Percentiles rank a stretch among this genome's conserved stretches.
Conservation (phyloP, 2,329 filamentous ascomycete genomes). For the Myriosclerotinia duriaeana region DNA sequence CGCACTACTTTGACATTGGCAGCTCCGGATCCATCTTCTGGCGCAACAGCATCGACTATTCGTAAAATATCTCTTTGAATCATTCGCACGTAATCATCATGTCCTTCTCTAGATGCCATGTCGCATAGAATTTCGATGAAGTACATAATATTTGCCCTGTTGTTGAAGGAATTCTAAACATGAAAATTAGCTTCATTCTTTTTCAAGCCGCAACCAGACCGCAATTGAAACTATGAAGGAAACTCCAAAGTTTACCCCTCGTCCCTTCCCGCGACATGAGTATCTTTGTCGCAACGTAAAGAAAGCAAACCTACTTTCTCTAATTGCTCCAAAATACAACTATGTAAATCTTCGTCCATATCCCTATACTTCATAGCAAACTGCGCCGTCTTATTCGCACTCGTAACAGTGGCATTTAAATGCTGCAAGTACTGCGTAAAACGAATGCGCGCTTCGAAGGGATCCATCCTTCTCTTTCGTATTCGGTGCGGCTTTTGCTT, state of each 20-base stretch:
- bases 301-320: constrained; percentile 62
- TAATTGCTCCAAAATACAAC: constrained; percentile 93
- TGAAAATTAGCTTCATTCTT: constrained; percentile 14
- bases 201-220: neutral
- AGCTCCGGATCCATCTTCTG: constrained; percentile 79
- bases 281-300: neutral
- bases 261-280: neutral
- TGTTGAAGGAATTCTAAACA: constrained; percentile 86
- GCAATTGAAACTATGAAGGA: neutral
- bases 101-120: constrained; percentile 56
- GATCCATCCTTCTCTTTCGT: constrained; percentile 51
- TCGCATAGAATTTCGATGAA: constrained; percentile 96
- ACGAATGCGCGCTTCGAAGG: constrained; percentile 97
- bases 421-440: constrained; percentile 89
- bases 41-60: constrained; percentile 89
- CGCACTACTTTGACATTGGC: constrained; percentile 93
- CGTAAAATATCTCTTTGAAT: constrained; percentile 89
- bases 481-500: neutral
- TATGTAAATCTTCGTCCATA: constrained; percentile 95
- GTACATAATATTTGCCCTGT: constrained; percentile 97
- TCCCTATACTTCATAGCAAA: constrained; percentile 94
- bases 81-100: constrained; percentile 85
- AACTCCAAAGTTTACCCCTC: neutral
- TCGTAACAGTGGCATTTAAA: constrained; percentile 85
- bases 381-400: constrained; percentile 86